phyloP scores from a whole-genome alignment of 1,284 basidiomycete species.

The Ganoderma meredithae region DNA sequence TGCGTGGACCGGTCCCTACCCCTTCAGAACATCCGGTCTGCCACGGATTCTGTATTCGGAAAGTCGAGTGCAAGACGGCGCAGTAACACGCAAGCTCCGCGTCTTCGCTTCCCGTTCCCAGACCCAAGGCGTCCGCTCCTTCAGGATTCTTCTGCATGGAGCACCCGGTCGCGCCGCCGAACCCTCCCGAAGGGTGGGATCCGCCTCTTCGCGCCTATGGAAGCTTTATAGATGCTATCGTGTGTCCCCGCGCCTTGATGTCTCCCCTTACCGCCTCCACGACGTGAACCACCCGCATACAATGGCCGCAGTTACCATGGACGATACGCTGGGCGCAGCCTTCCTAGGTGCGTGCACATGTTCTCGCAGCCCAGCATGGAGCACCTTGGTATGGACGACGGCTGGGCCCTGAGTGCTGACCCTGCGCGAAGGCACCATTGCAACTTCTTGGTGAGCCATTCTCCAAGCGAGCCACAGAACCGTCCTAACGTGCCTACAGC shows the following conservation, averaged over 20 bases:
- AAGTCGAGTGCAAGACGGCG: background rate
- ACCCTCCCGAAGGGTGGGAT: conserved; percentile 17
- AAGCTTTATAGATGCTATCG: conserved; percentile 22
- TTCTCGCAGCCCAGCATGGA: background rate
- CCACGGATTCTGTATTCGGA: background rate
- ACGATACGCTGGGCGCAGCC: conserved; percentile 31
- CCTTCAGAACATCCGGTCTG: background rate
- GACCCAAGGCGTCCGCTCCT: conserved; percentile 14
- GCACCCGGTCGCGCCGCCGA: conserved; percentile 16
- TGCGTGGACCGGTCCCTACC: background rate
- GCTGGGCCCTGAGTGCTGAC: background rate
- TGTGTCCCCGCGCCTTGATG: background rate
- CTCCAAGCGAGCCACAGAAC: background rate
- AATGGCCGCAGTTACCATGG: conserved; percentile 22
- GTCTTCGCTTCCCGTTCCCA: conserved; percentile 24
- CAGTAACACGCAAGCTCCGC: conserved; percentile 24
- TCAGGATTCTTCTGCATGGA: conserved; percentile 17
- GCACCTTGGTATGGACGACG: too few relatives aligned
- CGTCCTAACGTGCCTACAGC: conserved; percentile 17
- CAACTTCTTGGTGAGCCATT: conserved; percentile 25
- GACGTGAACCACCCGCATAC: background rate
- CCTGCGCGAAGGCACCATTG: conserved; percentile 21
- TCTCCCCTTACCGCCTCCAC: background rate
- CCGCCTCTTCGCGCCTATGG: conserved; percentile 2
- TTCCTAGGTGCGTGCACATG: conserved; percentile 24